These are phyloP conservation scores for Calvatia gigantea DNA, from an alignment of 768 basidiomycete genomes.

Conservation along the genomic window DNA sequence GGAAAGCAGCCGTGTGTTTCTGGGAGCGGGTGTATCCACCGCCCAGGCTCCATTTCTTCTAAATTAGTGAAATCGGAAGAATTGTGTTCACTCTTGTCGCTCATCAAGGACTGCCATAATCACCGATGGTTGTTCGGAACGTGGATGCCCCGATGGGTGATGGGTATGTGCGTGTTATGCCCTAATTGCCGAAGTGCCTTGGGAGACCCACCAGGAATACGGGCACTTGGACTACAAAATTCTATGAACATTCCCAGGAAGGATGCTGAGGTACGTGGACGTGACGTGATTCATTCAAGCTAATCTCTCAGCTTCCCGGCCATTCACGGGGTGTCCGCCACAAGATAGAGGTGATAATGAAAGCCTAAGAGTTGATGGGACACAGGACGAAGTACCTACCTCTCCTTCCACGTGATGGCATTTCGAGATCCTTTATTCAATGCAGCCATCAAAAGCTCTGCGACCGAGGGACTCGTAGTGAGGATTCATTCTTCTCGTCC, in stretches of 20 bases:
- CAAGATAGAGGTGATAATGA: conserved; percentile 18
- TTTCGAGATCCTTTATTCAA: conserved; percentile 21
- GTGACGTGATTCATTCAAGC: neutral
- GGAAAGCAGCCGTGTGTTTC: conserved; percentile 2
- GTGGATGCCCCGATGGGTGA: neutral
- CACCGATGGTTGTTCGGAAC: neutral
- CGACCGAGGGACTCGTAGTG: conserved; percentile 24
- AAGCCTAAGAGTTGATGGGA: conserved; percentile 5
- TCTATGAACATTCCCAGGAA: conserved; percentile 12
- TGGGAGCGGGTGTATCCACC: neutral
- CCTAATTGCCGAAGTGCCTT: conserved; percentile 2
- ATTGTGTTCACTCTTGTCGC: neutral
- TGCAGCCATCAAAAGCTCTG: conserved; percentile 13
- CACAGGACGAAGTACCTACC: conserved; percentile 9
- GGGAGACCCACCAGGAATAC: neutral
- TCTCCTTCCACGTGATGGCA: conserved; percentile 27
- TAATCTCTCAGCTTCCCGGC: conserved; percentile 1
- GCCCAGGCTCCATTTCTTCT: neutral
- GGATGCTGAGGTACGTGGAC: neutral
- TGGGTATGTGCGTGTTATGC: neutral
- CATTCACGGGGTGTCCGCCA: neutral
- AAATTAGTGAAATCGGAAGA: neutral
- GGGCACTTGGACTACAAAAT: neutral
- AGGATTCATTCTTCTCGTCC: conserved; percentile 19
- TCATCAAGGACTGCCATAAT: neutral